Evolutionary conservation across 2,329 filamentous ascomycete species (phyloP), one percentile per base, ranked within the genome.

Genomic region (Trichoderma citrinoviride): DNA sequence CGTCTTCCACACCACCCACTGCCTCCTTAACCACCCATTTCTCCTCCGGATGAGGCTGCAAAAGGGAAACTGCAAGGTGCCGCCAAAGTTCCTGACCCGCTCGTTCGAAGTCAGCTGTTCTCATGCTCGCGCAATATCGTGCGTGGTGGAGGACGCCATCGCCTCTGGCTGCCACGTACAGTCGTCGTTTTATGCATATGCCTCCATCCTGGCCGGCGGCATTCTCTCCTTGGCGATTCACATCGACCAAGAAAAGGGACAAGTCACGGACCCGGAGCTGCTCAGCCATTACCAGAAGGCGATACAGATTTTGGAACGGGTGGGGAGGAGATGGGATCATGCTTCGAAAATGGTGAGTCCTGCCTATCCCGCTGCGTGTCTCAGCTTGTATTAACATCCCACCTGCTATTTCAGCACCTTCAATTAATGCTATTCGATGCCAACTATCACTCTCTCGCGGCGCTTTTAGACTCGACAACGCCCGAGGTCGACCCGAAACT

Each of bases 381-480:
- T 33, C 49, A 27, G 33, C 53, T 41, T 5, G 33, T 37, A 43
- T 54, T 62, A 37, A 62, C 58, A 62, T 25, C 58, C 58, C 60
- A 62, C 60, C 12, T 54, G 60, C 21, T 62, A 46, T 19, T 54
- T 25, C 7, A 62, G 58, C 60, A 62, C 46, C 60, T 62, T 37
- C 60, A 62, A 62, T 54, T 62, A 62, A 62, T 62, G 60, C 49
- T 62, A 3, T 62, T 62, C 49, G 60, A 62, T 44, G 60, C 60
- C 49, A 62, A 62, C 25, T 62, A 62, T 23, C 60, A 62, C 43
- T 54, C 60, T 27, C 60, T 62, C 10, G 49, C 60, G 7, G 49
- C 60, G 14, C 60, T 62, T 19, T 37, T 62, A 19, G 60, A 62
- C 40, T 46, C 60, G 19, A 43, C 41, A 17, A 46, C 60, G 1